These are phyloP conservation scores for Penicillium dipodomyicola DNA, from an alignment of 495 filamentous ascomycete genomes.

Conservation along the genomic window DNA sequence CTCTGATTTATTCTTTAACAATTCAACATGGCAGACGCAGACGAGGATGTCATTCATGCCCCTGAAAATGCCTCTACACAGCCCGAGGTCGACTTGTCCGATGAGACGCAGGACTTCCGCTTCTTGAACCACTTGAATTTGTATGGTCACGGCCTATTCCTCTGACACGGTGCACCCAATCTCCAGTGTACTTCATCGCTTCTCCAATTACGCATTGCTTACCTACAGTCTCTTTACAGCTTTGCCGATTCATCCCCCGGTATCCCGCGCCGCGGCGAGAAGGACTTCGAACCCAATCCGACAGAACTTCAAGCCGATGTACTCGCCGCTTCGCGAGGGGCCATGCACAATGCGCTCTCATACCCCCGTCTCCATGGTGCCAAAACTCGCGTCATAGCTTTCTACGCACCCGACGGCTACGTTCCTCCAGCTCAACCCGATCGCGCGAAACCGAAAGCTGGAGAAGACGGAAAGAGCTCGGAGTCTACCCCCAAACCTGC, in stretches of 20 bases:
- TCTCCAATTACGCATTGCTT: slow-evolving; percentile 8
- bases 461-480: slow-evolving; percentile 17
- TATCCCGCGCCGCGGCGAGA: slow-evolving; percentile 80
- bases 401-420: slow-evolving; percentile 45
- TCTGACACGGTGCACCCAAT: not conserved
- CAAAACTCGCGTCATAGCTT: slow-evolving; percentile 53
- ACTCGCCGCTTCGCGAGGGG: slow-evolving; percentile 75
- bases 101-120: slow-evolving; percentile 87
- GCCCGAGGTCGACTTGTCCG: slow-evolving; percentile 64
- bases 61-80: slow-evolving; percentile 30
- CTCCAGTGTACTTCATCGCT: not conserved
- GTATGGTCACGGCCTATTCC: slow-evolving; percentile 32
- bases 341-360: slow-evolving; percentile 85
- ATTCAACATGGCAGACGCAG: slow-evolving; percentile 47
- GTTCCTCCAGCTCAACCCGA: slow-evolving; percentile 19
- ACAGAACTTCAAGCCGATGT: slow-evolving; percentile 73
- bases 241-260: slow-evolving; percentile 35
- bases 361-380: slow-evolving; percentile 64
- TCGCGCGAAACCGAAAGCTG: slow-evolving; percentile 10
- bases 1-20: not conserved
- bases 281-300: slow-evolving; percentile 93
- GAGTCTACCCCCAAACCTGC: slow-evolving; percentile 9
- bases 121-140: slow-evolving; percentile 61
- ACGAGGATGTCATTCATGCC: slow-evolving; percentile 44
- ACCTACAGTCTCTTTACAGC: slow-evolving; percentile 23